Evolutionary conservation across 139 green algal species (phyloP), one percentile per base, ranked within the genome.

Genomic region (Dunaliella primolecta): DNA sequence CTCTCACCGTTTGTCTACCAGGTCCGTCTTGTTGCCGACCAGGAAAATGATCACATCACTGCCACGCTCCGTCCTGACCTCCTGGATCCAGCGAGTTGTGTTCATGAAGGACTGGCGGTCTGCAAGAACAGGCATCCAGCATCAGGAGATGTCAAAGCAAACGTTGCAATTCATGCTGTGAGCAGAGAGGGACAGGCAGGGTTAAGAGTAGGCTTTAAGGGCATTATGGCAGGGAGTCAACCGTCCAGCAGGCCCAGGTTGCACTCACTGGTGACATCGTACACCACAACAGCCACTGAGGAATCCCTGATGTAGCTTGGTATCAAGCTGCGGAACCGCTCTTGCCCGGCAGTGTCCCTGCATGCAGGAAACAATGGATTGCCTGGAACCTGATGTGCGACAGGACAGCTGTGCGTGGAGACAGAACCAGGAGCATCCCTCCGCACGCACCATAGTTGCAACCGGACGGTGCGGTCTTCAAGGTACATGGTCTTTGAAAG

Each of bases 401-500:
- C 2, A 21, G 35, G 32, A 80, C 37, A 87, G 85, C 1, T 31
- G 1, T 82, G 70, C 33, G 21, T n/a, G 24, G 25, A 46, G 31
- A 77, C 56, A 36, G 86, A 56, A 30, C 38, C 81, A n/a, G n/a
- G n/a, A n/a, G n/a, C n/a, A n/a, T n/a, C n/a, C n/a, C n/a, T n/a
- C n/a, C 79, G 24, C 31, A 23, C 2, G 29, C 76, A 99, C 97
- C 97, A 99, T 2, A 99, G 92, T 92, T 99, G 97, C 84, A 99
- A 89, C 30, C 97, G 90, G 35, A 99, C 97, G 29, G 97, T 99
- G 11, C 97, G 90, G 89, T 99, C 97, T 81, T 99, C 97, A 57
- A 99, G 84, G 84, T 99, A 99, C 96, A 99, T 99, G 1, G 97
- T 99, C 84, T 99, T 99, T 1, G 96, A 99, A 7, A 99, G 86